A percentile compares a stretch with the other conserved stretches of the same genome.
Conservation (phyloP, 345 rosid species). For the Ricinus communis region DNA sequence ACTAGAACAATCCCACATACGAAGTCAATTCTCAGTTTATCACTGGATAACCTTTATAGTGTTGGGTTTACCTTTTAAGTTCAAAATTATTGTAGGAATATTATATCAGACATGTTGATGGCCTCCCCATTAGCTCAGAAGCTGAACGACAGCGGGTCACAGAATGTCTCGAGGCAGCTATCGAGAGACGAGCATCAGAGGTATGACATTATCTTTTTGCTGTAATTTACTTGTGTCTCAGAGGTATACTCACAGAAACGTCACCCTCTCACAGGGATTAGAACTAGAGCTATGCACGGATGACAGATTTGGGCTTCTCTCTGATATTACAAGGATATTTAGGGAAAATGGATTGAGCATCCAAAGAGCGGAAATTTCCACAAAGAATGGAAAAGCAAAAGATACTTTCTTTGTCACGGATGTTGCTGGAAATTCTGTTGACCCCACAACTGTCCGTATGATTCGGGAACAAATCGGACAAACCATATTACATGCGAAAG, state of each 20-base stretch:
- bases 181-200: slow-evolving; percentile 72
- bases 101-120: slow-evolving; percentile 76
- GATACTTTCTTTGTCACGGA: slow-evolving; percentile 57
- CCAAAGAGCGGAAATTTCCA: slow-evolving; percentile 56
- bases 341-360: slow-evolving; percentile 56
- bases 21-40: too few species aligned
- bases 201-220: slow-evolving; percentile 26
- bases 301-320: slow-evolving; percentile 56
- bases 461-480: slow-evolving; percentile 45
- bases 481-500: slow-evolving; percentile 35
- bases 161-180: slow-evolving; percentile 81
- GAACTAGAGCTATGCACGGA: slow-evolving; percentile 53
- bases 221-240: neutral
- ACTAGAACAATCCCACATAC: too few species aligned
- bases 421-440: slow-evolving; percentile 47
- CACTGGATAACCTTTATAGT: too few species aligned
- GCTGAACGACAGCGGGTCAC: slow-evolving; percentile 72
- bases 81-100: slow-evolving; percentile 76
- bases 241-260: neutral
- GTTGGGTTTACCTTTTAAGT: too few species aligned
- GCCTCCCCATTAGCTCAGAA: slow-evolving; percentile 69
- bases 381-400: slow-evolving; percentile 43
- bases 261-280: slow-evolving; percentile 41
- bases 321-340: slow-evolving; percentile 54
- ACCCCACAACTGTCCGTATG: slow-evolving; percentile 42